A percentile compares a stretch with the other conserved stretches of the same genome.
Conservation (phyloP, 2,329 filamentous ascomycete genomes). For the Xylaria sp. region DNA sequence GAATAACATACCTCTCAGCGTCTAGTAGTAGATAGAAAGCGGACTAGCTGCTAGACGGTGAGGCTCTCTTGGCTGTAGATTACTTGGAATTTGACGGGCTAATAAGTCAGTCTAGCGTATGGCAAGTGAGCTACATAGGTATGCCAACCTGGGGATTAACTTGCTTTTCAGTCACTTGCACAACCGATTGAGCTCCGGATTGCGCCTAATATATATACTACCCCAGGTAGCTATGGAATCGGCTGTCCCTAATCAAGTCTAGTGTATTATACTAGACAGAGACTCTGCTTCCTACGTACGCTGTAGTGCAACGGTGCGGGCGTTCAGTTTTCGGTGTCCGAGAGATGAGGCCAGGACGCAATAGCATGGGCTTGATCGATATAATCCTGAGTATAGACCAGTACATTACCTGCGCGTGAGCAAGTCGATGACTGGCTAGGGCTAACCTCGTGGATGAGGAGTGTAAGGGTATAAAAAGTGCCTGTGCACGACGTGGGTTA, state of each 20-base stretch:
- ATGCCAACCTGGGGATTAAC: neutral
- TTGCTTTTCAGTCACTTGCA: constrained; percentile 1
- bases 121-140: neutral
- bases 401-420: neutral
- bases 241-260: constrained; percentile 2
- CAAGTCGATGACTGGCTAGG: neutral
- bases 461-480: neutral
- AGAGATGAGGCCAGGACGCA: constrained; percentile 6
- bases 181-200: neutral
- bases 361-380: neutral
- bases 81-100: constrained; percentile 1
- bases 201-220: neutral
- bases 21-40: neutral
- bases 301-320: constrained; percentile 7
- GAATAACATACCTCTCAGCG: neutral
- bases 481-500: constrained; percentile 34
- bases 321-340: constrained; percentile 11
- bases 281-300: constrained; percentile 9
- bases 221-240: neutral
- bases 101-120: neutral
- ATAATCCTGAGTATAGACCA: too few relatives aligned
- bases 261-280: neutral
- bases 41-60: constrained; percentile 9
- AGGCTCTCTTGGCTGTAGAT: constrained; percentile 11
- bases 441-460: neutral